A percentile compares a stretch with the other conserved stretches of the same genome.
Evolutionary conservation across 257 asterid genomes (phyloP).

Genomic region (Leonotis leonurus): DNA sequence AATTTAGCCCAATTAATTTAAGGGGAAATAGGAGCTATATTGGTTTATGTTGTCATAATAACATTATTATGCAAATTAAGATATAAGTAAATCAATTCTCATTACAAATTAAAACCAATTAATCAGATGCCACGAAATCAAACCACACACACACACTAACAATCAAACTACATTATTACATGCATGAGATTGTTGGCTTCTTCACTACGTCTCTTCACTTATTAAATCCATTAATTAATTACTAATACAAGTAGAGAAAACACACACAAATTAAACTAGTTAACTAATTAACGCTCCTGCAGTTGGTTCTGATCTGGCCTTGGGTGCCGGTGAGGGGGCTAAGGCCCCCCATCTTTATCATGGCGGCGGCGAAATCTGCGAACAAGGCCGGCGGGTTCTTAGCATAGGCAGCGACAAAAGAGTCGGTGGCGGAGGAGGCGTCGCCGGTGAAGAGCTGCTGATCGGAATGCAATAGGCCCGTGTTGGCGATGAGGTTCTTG

Average conservation of each 20-base stretch:
- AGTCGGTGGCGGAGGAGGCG: slow-evolving; percentile 39
- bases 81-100: too few species aligned
- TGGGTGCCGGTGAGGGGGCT: slow-evolving; percentile 39
- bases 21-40: too few species aligned
- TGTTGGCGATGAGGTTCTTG: slow-evolving; percentile 27
- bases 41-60: too few species aligned
- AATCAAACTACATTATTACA: too few species aligned
- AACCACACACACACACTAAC: too few species aligned
- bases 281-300: slow-evolving; percentile 40
- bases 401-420: slow-evolving; percentile 34
- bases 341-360: slow-evolving; percentile 53
- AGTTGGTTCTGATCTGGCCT: slow-evolving; percentile 49
- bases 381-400: slow-evolving; percentile 24
- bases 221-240: not conserved
- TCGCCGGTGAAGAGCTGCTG: slow-evolving; percentile 55
- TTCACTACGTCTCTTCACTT: not conserved
- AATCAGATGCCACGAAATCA: too few species aligned
- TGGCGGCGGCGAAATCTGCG: slow-evolving; percentile 44
- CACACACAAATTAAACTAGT: too few species aligned
- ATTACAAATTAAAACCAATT: too few species aligned
- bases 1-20: too few species aligned
- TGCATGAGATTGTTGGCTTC: not conserved
- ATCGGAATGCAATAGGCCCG: slow-evolving; percentile 57
- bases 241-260: too few species aligned
- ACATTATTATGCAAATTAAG: too few species aligned